phyloP scores from a whole-genome alignment of 257 asterid species.

The Schizonepeta tenuifolia region DNA sequence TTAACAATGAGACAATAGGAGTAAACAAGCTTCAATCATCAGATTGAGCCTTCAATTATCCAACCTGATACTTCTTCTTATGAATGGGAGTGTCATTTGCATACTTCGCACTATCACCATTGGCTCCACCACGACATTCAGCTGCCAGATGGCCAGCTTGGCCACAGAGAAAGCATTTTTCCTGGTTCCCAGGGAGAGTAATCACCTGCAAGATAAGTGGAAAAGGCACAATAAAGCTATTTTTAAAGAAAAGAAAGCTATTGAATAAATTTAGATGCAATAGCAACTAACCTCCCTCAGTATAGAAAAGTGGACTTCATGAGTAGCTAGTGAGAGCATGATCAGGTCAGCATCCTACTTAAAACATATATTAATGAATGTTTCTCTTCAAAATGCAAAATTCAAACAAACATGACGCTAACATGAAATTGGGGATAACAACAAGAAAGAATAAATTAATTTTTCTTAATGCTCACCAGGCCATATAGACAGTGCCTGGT shows the following conservation, averaged over 20 bases:
- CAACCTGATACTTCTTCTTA: conserved; percentile 93
- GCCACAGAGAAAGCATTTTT: conserved; percentile 89
- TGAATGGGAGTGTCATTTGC: conserved; percentile 66
- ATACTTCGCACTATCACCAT: conserved; percentile 47
- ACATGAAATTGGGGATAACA: conserved; percentile 7
- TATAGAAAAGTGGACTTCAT: conserved; percentile 92
- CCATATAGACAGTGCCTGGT: conserved; percentile 95
- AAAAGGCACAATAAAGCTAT: conserved; percentile 10
- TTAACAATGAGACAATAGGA: conserved; percentile 6
- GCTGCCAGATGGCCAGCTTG: conserved; percentile 93
- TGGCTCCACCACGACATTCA: conserved; percentile 63
- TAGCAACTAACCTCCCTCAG: conserved; percentile 83
- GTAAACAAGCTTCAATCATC: conserved; percentile 31
- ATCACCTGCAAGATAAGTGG: conserved; percentile 61
- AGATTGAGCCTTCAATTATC: conserved; percentile 17
- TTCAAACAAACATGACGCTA: conserved; percentile 21
- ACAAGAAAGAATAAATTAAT: conserved; percentile 21
- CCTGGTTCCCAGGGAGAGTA: conserved; percentile 78
- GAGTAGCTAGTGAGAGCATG: conserved; percentile 95
- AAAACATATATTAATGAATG: conserved; percentile 34
- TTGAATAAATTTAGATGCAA: conserved; percentile 18
- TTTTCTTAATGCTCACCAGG: conserved; percentile 60
- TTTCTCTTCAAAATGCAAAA: conserved; percentile 32
- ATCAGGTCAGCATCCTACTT: conserved; percentile 92
- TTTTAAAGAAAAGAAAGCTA: conserved; percentile 10